Evolutionary conservation across 2,329 filamentous ascomycete species (phyloP).

Genomic region (Colletotrichum sp.): DNA sequence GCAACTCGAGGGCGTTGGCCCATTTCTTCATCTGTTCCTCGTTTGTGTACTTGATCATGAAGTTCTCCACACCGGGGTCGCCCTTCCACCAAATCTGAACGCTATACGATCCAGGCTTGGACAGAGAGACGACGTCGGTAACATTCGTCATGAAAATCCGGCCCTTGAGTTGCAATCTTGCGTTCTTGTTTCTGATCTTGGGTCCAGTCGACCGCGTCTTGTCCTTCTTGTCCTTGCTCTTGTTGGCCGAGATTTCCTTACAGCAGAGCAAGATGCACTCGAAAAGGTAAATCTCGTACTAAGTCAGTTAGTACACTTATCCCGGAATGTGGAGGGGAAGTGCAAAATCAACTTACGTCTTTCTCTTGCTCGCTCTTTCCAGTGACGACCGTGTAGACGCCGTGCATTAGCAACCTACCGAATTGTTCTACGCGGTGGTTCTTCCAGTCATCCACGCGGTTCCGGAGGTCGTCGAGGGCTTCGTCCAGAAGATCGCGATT

Average conservation of each 20-base stretch:
- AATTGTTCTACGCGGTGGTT: slow-evolving; percentile 90
- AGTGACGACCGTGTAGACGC: slow-evolving; percentile 90
- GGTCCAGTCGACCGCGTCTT: slow-evolving; percentile 61
- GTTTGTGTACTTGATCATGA: slow-evolving; percentile 90
- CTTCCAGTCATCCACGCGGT: slow-evolving; percentile 96
- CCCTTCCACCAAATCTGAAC: slow-evolving; percentile 99
- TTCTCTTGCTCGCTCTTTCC: slow-evolving; percentile 89
- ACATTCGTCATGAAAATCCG: slow-evolving; percentile 99
- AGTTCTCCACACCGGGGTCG: slow-evolving; percentile 93
- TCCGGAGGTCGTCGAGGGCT: slow-evolving; percentile 80
- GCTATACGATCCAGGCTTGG: slow-evolving; percentile 89
- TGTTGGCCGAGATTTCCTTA: slow-evolving; percentile 90
- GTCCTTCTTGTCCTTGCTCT: slow-evolving; percentile 79
- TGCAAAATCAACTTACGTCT: slow-evolving; percentile 64
- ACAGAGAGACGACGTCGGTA: slow-evolving; percentile 87
- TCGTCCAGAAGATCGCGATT: slow-evolving; percentile 85
- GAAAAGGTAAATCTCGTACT: slow-evolving; percentile 99
- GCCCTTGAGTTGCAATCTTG: slow-evolving; percentile 92
- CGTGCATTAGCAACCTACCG: slow-evolving; percentile 85
- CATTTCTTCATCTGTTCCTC: slow-evolving; percentile 95
- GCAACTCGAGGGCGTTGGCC: slow-evolving; percentile 78
- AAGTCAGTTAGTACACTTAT: slow-evolving; percentile 13
- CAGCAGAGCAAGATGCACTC: slow-evolving; percentile 95
- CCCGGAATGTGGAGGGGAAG: neutral
- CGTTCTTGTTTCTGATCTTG: slow-evolving; percentile 68